phyloP scores from a whole-genome alignment of 169 alveolate species.

The Babesia bovis region DNA sequence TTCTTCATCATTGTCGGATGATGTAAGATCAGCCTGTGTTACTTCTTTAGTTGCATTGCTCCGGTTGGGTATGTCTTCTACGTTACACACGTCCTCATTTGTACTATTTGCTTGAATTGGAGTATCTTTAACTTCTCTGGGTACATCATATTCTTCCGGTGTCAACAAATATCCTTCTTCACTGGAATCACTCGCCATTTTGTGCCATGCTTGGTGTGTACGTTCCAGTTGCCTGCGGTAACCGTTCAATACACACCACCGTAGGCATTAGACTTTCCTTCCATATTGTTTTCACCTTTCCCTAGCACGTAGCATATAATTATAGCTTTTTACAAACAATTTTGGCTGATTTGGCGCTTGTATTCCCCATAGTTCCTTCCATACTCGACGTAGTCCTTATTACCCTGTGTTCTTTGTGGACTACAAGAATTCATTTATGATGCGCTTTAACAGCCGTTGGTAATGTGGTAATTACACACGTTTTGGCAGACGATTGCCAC shows the following conservation, averaged over 20 bases:
- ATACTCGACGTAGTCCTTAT: not conserved
- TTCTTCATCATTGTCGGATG: not conserved
- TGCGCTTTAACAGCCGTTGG: not conserved
- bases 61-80: not conserved
- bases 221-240: not conserved
- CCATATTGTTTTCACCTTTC: no score
- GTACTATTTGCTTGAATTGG: not conserved
- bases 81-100: not conserved
- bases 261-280: not conserved
- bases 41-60: not conserved
- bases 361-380: slow-evolving; percentile 13
- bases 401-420: not conserved
- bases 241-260: slow-evolving; percentile 3
- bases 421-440: not conserved
- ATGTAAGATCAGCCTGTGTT: not conserved
- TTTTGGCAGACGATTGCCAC: not conserved
- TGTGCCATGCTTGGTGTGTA: not conserved
- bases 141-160: slow-evolving; percentile 10
- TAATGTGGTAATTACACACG: not conserved
- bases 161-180: slow-evolving; percentile 28
- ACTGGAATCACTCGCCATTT: slow-evolving; percentile 26
- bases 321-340: no score
- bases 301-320: no score
- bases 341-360: not conserved
- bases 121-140: not conserved